Conservation (phyloP, 75 land plant species). For the Picea sitchensis region DNA sequence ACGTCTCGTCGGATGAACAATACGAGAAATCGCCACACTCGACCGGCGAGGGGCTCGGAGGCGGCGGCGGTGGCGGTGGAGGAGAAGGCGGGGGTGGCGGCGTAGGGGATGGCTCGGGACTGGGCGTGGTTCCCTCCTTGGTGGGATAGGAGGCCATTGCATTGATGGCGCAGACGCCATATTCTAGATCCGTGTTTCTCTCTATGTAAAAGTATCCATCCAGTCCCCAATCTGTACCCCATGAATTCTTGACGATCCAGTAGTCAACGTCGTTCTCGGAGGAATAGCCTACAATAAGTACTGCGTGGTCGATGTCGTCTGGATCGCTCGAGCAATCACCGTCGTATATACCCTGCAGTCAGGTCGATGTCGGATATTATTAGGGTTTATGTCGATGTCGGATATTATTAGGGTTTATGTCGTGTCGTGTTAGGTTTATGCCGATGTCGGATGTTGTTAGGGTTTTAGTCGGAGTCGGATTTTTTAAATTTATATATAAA, state of each 20-base stretch:
- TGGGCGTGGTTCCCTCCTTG: slow-evolving; percentile 2
- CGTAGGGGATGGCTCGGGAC: slow-evolving; percentile 19
- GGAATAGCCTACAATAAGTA: slow-evolving; percentile 50
- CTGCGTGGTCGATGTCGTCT: slow-evolving; percentile 59
- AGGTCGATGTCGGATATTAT: background rate
- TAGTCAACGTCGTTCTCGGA: slow-evolving; percentile 38
- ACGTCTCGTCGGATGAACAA: slow-evolving; percentile 43
- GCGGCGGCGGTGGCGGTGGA: slow-evolving; percentile 33
- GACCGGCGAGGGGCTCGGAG: slow-evolving; percentile 34
- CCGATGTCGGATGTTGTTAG: background rate
- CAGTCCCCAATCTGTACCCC: slow-evolving; percentile 62
- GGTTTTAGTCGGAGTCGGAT: background rate
- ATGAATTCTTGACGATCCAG: slow-evolving; percentile 69
- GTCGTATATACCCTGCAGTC: slow-evolving; percentile 43
- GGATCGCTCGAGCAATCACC: slow-evolving; percentile 39
- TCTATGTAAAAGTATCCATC: slow-evolving; percentile 40
- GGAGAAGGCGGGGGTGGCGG: slow-evolving; percentile 11
- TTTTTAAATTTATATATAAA: background rate
- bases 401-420: background rate
- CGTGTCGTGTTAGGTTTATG: background rate
- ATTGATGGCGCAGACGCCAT: slow-evolving; percentile 48
- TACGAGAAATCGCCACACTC: slow-evolving; percentile 41
- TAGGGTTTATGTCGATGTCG: background rate
- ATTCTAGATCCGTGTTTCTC: slow-evolving; percentile 20
- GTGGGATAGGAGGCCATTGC: slow-evolving; percentile 68